These are phyloP conservation scores for Carex kokanica DNA, from an alignment of 176 grass and related monocot species.

Conservation along the genomic window DNA sequence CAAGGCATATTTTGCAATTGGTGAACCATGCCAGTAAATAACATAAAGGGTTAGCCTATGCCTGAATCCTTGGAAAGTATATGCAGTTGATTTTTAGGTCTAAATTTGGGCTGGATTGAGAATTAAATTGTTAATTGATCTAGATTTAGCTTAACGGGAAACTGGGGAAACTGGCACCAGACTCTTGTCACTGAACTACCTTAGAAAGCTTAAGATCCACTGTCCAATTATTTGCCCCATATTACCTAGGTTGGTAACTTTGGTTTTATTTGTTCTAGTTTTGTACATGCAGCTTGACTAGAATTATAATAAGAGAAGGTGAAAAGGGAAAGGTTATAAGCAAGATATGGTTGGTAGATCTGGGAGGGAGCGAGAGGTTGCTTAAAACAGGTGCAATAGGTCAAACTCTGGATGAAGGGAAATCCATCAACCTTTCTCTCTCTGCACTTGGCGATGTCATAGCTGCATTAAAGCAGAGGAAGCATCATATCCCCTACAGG, in stretches of 20 bases:
- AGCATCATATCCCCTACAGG: conserved; percentile 90
- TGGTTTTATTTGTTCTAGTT: conserved; percentile 83
- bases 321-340: conserved; percentile 43
- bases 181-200: conserved; percentile 15
- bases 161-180: not conserved
- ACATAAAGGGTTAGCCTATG: not conserved
- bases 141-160: not conserved
- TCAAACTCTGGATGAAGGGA: conserved; percentile 86
- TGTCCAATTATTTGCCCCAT: not conserved
- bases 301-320: conserved; percentile 67
- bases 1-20: not conserved
- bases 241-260: conserved; percentile 26
- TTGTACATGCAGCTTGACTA: conserved; percentile 85
- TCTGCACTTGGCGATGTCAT: conserved; percentile 94
- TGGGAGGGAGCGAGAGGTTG: conserved; percentile 87
- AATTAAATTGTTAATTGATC: not conserved
- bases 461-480: conserved; percentile 70
- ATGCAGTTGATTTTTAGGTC: not conserved
- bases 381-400: conserved; percentile 87
- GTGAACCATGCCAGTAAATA: not conserved
- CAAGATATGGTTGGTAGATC: conserved; percentile 88
- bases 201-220: conserved; percentile 26
- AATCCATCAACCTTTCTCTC: conserved; percentile 90
- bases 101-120: not conserved
- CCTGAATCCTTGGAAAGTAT: not conserved